These are phyloP conservation scores for Periconia sp. DNA, from an alignment of 2,329 filamentous ascomycete genomes.

Conservation along the genomic window DNA sequence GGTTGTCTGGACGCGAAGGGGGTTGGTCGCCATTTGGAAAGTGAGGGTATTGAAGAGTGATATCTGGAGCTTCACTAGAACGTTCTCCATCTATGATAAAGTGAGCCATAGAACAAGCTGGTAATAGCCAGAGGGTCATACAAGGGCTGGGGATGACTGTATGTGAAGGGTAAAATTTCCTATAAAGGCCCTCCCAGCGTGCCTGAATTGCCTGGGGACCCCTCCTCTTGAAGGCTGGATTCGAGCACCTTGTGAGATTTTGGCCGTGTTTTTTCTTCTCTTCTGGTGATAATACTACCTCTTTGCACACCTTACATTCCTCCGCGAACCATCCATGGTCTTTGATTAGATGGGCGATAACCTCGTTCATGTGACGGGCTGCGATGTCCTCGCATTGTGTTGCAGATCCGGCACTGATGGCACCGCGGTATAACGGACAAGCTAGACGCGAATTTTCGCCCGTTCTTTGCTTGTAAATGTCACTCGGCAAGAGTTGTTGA, in stretches of 20 bases:
- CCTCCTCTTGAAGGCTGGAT: not conserved
- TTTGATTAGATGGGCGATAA: not conserved
- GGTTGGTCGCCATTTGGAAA: too few relatives aligned
- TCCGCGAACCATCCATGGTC: not conserved
- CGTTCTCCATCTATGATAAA: too few relatives aligned
- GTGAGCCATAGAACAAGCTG: too few relatives aligned
- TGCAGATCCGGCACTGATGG: not conserved
- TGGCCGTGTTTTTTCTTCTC: not conserved
- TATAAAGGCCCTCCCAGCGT: not conserved
- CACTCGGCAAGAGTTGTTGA: not conserved
- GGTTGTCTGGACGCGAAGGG: too few relatives aligned
- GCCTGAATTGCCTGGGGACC: not conserved
- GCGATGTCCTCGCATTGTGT: not conserved
- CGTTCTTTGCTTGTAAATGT: not conserved
- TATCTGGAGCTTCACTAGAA: too few relatives aligned
- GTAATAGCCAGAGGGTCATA: too few relatives aligned
- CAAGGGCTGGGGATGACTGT: not conserved
- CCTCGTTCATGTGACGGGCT: not conserved
- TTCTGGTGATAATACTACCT: not conserved
- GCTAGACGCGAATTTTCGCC: not conserved
- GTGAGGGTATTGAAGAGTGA: too few relatives aligned
- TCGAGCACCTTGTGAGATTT: not conserved
- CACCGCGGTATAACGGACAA: not conserved
- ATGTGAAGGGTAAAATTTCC: not conserved
- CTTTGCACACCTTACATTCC: not conserved